Percentiles rank a stretch among this genome's conserved stretches.
Evolutionary conservation across 2,329 filamentous ascomycete genomes (phyloP).

Genomic region (Bipolaris sorokiniana): DNA sequence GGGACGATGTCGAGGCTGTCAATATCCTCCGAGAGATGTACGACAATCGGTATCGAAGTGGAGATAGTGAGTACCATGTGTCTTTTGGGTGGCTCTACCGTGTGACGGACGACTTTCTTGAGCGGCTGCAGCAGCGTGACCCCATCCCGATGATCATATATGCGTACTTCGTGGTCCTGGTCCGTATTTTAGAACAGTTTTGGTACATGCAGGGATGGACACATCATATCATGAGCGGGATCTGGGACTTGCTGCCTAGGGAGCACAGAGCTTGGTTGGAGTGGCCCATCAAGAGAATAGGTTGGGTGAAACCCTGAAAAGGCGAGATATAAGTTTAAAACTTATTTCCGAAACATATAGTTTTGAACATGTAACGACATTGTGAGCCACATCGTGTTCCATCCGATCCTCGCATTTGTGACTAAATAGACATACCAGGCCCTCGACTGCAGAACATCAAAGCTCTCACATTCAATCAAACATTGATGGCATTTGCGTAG

Average conservation of each 20-base stretch:
- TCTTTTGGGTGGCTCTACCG: slow-evolving; percentile 36
- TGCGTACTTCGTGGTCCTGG: slow-evolving; percentile 36
- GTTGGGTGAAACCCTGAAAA: slow-evolving; percentile 31
- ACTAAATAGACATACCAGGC: too few relatives aligned
- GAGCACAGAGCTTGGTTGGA: slow-evolving; percentile 32
- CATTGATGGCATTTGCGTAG: too few relatives aligned
- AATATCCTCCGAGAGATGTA: slow-evolving; percentile 30
- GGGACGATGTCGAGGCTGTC: slow-evolving; percentile 18
- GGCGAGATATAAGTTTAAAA: background rate
- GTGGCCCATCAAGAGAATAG: slow-evolving; percentile 33
- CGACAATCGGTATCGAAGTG: slow-evolving; percentile 28
- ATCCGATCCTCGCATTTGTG: background rate
- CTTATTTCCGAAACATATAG: background rate
- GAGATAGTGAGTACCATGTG: slow-evolving; percentile 36
- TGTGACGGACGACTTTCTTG: slow-evolving; percentile 33
- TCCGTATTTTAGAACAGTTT: slow-evolving; percentile 36
- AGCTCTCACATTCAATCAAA: too few relatives aligned
- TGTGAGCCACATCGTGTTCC: background rate
- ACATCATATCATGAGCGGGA: slow-evolving; percentile 35
- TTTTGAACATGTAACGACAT: background rate
- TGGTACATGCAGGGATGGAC: slow-evolving; percentile 45
- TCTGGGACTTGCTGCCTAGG: slow-evolving; percentile 23
- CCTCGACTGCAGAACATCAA: too few relatives aligned
- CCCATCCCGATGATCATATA: slow-evolving; percentile 31
- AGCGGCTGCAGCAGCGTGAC: slow-evolving; percentile 31